A percentile compares a stretch with the other conserved stretches of the same genome.
Conservation (phyloP, 352 stramenopile genomes). For the Globisporangium emineosum region DNA sequence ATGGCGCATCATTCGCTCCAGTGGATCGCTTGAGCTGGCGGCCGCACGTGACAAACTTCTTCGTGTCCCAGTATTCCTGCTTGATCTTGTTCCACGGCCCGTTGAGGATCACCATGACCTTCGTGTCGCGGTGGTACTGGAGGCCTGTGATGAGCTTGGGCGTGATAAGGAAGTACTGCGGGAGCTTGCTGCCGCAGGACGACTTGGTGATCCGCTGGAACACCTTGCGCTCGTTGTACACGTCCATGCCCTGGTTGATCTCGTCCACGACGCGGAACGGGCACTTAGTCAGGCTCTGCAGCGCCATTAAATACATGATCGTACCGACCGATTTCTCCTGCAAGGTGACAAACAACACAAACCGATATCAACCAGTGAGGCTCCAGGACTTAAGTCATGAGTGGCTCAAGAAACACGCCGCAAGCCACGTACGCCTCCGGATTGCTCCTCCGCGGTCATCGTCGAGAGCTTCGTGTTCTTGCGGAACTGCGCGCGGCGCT, state of each 20-base stretch:
- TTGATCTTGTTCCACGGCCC: constrained; percentile 79
- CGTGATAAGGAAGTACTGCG: constrained; percentile 89
- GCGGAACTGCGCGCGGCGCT: constrained; percentile 82
- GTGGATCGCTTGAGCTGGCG: constrained; percentile 32
- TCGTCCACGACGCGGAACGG: constrained; percentile 88
- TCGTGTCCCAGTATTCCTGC: constrained; percentile 70
- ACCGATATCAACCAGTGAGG: constrained; percentile 4
- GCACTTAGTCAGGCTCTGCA: constrained; percentile 85
- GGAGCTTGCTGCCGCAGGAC: constrained; percentile 80
- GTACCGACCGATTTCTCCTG: constrained; percentile 89
- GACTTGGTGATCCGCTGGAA: constrained; percentile 88
- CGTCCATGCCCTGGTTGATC: constrained; percentile 90
- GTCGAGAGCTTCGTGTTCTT: constrained; percentile 81
- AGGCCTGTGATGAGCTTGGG: constrained; percentile 87
- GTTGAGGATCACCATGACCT: constrained; percentile 87
- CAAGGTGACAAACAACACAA: constrained; percentile 5
- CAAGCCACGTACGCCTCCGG: constrained; percentile 59
- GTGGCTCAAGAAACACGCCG: background rate
- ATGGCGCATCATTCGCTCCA: background rate
- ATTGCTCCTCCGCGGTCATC: constrained; percentile 87
- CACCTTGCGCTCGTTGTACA: constrained; percentile 89
- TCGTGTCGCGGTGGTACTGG: constrained; percentile 83
- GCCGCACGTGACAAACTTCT: constrained; percentile 44
- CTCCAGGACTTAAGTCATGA: background rate
- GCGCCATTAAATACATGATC: constrained; percentile 91